Conservation (phyloP, 2,329 filamentous ascomycete genomes). For the Pseudogymnoascus sp. region DNA sequence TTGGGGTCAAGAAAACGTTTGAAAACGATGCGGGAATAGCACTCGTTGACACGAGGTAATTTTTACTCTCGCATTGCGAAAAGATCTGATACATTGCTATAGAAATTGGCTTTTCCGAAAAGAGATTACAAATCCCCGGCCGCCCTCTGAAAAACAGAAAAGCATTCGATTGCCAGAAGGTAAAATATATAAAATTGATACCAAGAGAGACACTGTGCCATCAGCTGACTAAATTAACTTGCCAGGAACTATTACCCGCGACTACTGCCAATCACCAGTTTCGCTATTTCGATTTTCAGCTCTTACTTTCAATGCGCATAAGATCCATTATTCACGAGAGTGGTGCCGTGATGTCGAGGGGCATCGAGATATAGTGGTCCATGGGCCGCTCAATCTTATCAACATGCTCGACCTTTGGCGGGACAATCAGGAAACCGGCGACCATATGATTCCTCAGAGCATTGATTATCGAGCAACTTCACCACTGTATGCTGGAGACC, state of each 20-base stretch:
- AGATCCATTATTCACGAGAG: constrained; percentile 71
- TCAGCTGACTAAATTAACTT: background rate
- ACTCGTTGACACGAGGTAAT: constrained; percentile 45
- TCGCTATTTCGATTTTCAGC: constrained; percentile 71
- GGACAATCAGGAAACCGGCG: constrained; percentile 29
- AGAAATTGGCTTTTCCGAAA: constrained; percentile 28
- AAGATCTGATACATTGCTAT: background rate
- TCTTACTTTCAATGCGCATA: constrained; percentile 78
- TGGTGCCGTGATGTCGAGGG: constrained; percentile 36
- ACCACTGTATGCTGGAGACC: constrained; percentile 41
- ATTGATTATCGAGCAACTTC: constrained; percentile 41
- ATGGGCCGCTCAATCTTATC: constrained; percentile 70
- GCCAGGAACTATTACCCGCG: constrained; percentile 21
- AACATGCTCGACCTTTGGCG: constrained; percentile 61
- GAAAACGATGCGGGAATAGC: constrained; percentile 42
- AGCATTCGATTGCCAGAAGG: constrained; percentile 19
- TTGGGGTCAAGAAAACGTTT: constrained; percentile 55
- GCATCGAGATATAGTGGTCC: constrained; percentile 65
- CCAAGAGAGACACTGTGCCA: background rate
- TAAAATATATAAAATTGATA: background rate
- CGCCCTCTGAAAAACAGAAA: constrained; percentile 5
- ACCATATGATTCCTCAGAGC: constrained; percentile 18
- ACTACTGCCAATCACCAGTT: constrained; percentile 22
- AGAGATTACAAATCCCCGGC: constrained; percentile 17
- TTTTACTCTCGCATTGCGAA: background rate